Evolutionary conservation across 495 filamentous ascomycete genomes (phyloP).

Genomic region (Astrocystis sublimbata): DNA sequence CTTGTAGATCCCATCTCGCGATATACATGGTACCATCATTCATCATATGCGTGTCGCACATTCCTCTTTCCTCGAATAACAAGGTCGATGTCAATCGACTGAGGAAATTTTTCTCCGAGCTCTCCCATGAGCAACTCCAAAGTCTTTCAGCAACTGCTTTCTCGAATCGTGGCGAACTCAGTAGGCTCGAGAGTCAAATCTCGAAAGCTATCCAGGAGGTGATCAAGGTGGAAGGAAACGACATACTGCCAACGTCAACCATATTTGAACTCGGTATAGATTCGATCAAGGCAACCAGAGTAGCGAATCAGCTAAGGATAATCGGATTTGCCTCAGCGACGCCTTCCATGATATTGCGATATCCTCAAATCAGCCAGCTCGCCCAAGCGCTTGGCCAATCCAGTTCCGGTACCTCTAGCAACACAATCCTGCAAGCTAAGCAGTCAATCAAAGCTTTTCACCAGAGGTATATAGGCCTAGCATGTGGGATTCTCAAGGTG

Average conservation of each 20-base stretch:
- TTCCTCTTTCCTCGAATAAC: constrained; percentile 73
- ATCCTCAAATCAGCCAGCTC: constrained; percentile 55
- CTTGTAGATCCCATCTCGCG: constrained; percentile 62
- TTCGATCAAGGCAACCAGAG: constrained; percentile 73
- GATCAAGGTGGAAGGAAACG: constrained; percentile 39
- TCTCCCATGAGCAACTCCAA: constrained; percentile 61
- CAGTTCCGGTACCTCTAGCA: constrained; percentile 21
- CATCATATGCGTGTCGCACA: constrained; percentile 59
- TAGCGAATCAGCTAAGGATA: constrained; percentile 54
- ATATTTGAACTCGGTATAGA: constrained; percentile 83
- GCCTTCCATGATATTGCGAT: constrained; percentile 65
- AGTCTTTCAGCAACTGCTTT: constrained; percentile 32
- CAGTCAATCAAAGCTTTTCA: constrained; percentile 60
- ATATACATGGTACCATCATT: constrained; percentile 79
- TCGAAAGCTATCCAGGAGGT: constrained; percentile 53
- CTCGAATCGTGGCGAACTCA: constrained; percentile 33
- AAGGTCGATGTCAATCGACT: constrained; percentile 70
- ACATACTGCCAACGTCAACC: constrained; percentile 58
- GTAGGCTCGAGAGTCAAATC: constrained; percentile 48
- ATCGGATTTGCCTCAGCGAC: constrained; percentile 57
- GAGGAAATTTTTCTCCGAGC: constrained; percentile 55
- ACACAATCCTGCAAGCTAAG: constrained; percentile 44
- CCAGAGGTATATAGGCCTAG: constrained; percentile 51
- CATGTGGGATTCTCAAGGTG: constrained; percentile 18
- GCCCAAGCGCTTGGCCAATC: constrained; percentile 40